A percentile compares a stretch with the other conserved stretches of the same genome.
Evolutionary conservation across 176 grass and related monocot species (phyloP).

Genomic region (Eleusine coracana): DNA sequence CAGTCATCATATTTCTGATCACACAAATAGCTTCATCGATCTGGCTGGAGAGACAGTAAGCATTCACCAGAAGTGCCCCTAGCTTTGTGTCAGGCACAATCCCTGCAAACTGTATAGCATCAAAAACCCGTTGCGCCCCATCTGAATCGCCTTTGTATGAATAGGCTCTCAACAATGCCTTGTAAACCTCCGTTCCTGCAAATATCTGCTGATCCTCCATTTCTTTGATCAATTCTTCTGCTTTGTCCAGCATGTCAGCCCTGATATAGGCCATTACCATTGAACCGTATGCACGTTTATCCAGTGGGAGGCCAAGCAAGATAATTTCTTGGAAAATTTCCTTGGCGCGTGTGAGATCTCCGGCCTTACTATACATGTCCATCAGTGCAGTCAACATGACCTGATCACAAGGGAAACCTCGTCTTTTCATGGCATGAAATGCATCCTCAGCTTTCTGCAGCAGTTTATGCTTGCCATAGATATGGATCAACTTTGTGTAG

Average conservation of each 20-base stretch:
- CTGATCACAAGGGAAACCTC: conserved; percentile 74
- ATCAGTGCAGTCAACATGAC: conserved; percentile 65
- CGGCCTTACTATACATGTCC: conserved; percentile 66
- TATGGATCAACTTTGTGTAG: conserved; percentile 82
- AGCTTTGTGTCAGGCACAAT: conserved; percentile 67
- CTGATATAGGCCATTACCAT: conserved; percentile 96
- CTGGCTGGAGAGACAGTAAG: conserved; percentile 59
- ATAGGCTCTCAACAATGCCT: conserved; percentile 86
- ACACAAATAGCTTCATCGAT: conserved; percentile 50
- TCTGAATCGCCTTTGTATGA: conserved; percentile 61
- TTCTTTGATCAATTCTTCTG: conserved; percentile 66
- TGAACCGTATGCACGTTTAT: conserved; percentile 76
- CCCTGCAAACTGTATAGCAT: conserved; percentile 72
- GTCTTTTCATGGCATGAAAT: conserved; percentile 66
- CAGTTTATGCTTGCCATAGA: conserved; percentile 68
- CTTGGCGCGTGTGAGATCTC: conserved; percentile 53
- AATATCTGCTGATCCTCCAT: conserved; percentile 63
- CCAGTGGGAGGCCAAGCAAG: conserved; percentile 59
- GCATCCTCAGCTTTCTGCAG: conserved; percentile 70
- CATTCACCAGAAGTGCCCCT: conserved; percentile 79
- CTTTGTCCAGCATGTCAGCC: conserved; percentile 62
- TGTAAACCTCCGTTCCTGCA: conserved; percentile 80
- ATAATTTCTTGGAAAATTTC: conserved; percentile 69
- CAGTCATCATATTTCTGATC: conserved; percentile 72
- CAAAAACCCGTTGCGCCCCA: conserved; percentile 71